Percentiles rank a stretch among this genome's conserved stretches.
phyloP scores from a whole-genome alignment of 306 rosid species.

The Ochetophila trinervis region DNA sequence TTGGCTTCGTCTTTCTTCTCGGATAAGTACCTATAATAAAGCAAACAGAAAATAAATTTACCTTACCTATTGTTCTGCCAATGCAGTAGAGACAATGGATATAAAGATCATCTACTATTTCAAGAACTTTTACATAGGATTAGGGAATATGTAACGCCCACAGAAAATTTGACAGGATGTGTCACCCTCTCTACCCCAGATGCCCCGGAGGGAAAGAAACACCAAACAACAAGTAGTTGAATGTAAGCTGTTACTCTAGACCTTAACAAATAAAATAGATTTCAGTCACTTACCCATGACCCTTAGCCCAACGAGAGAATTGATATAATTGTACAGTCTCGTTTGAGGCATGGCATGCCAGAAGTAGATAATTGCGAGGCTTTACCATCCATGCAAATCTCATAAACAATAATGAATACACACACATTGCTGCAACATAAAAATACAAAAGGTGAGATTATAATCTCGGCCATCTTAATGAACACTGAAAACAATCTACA shows the following conservation, averaged over 20 bases:
- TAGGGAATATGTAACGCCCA: background rate
- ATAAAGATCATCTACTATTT: background rate
- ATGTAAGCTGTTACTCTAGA: background rate
- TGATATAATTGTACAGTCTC: slow-evolving; percentile 65
- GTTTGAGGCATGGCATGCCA: slow-evolving; percentile 68
- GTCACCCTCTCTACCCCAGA: too few species aligned
- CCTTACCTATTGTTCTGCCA: background rate
- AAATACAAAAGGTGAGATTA: background rate
- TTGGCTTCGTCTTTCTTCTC: slow-evolving; percentile 48
- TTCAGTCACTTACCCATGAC: slow-evolving; percentile 35
- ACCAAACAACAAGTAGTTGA: background rate
- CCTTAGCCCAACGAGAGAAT: slow-evolving; percentile 72
- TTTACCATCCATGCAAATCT: slow-evolving; percentile 80
- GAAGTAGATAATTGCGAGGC: slow-evolving; percentile 64
- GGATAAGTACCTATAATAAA: slow-evolving; percentile 44
- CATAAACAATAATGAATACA: slow-evolving; percentile 59
- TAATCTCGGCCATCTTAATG: slow-evolving; percentile 4
- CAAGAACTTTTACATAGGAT: background rate
- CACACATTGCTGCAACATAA: slow-evolving; percentile 60
- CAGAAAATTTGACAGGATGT: background rate
- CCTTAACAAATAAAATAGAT: background rate
- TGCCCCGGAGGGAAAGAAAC: too few species aligned
- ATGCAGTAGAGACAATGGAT: too few species aligned
- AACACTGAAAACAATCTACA: background rate
- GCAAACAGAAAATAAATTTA: slow-evolving; percentile 7